Evolutionary conservation across 257 asterid species (phyloP).

Genomic region (Gentiana dahurica): DNA sequence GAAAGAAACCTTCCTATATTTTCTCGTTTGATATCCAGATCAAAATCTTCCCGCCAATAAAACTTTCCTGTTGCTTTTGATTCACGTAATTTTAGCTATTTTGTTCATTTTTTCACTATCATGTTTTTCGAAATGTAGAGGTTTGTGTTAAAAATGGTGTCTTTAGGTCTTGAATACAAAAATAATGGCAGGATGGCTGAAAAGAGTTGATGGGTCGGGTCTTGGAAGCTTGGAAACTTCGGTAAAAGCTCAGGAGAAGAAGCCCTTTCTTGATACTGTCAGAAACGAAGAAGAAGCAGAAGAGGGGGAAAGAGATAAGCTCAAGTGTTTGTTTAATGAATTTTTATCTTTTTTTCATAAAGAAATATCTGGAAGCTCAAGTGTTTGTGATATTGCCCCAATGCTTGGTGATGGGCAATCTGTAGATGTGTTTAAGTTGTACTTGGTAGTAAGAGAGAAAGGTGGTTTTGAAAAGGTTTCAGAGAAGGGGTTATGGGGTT

Average conservation of each 20-base stretch:
- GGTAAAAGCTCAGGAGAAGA: conserved; percentile 4
- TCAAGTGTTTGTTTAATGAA: conserved; percentile 22
- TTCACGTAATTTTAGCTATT: no score
- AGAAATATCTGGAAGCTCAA: conserved; percentile 16
- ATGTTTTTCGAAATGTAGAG: no score
- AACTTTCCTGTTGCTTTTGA: background rate
- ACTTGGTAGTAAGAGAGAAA: conserved; percentile 27
- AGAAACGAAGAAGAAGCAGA: background rate
- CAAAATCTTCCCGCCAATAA: conserved; percentile 21
- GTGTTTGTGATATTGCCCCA: conserved; percentile 19
- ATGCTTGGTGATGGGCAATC: conserved; percentile 40
- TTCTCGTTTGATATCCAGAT: background rate
- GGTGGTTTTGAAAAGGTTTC: conserved; percentile 38
- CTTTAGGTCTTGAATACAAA: conserved; percentile 37
- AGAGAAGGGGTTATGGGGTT: conserved; percentile 23
- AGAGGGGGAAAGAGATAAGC: conserved; percentile 7
- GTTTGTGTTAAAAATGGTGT: background rate
- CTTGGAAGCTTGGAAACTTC: conserved; percentile 16
- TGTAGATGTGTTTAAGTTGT: conserved; percentile 49
- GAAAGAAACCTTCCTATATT: conserved; percentile 20
- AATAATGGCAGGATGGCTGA: conserved; percentile 60
- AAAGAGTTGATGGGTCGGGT: conserved; percentile 35
- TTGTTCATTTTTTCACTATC: no score
- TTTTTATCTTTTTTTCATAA: conserved; percentile 22
- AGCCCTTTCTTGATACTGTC: conserved; percentile 2